Percentiles rank a stretch among this genome's conserved stretches.
Conservation (phyloP, 2,329 filamentous ascomycete species). For the Plectosphaerella sp. region DNA sequence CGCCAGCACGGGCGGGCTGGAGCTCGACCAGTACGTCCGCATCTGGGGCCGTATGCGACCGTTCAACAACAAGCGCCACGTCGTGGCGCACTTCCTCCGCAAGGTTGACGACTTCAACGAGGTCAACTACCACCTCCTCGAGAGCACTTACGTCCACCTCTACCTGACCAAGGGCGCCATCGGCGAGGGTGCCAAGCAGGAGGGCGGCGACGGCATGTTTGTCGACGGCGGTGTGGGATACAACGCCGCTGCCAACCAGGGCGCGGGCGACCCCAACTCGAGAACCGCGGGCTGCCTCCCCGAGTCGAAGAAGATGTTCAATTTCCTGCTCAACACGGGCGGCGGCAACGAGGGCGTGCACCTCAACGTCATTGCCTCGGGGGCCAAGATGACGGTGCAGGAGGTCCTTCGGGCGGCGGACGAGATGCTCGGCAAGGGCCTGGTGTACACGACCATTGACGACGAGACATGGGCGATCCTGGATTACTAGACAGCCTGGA, state of each 20-base stretch:
- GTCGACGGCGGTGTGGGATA: slow-evolving; percentile 43
- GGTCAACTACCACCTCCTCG: slow-evolving; percentile 85
- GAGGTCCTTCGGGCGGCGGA: slow-evolving; percentile 77
- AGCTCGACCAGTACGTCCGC: slow-evolving; percentile 75
- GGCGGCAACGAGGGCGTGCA: slow-evolving; percentile 82
- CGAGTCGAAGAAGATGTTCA: slow-evolving; percentile 65
- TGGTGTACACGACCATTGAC: slow-evolving; percentile 89
- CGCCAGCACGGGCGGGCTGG: slow-evolving; percentile 48
- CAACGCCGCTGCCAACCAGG: slow-evolving; percentile 28
- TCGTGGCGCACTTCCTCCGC: slow-evolving; percentile 77
- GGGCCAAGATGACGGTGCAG: slow-evolving; percentile 58
- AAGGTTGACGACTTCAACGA: slow-evolving; percentile 85
- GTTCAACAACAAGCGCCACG: slow-evolving; percentile 78
- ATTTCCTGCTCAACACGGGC: slow-evolving; percentile 60
- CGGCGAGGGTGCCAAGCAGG: slow-evolving; percentile 31
- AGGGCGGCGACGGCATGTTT: slow-evolving; percentile 47
- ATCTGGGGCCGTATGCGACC: slow-evolving; percentile 80
- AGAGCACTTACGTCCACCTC: slow-evolving; percentile 84
- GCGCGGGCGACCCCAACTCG: slow-evolving; percentile 19
- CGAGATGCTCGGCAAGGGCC: slow-evolving; percentile 67
- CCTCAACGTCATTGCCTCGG: slow-evolving; percentile 68
- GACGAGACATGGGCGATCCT: slow-evolving; percentile 89
- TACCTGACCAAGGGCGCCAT: slow-evolving; percentile 69
- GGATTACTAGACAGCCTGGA: slow-evolving; percentile 51
- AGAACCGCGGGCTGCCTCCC: slow-evolving; percentile 46